Conservation (phyloP, 352 stramenopile genomes). For the Saprolegnia parasitica region DNA sequence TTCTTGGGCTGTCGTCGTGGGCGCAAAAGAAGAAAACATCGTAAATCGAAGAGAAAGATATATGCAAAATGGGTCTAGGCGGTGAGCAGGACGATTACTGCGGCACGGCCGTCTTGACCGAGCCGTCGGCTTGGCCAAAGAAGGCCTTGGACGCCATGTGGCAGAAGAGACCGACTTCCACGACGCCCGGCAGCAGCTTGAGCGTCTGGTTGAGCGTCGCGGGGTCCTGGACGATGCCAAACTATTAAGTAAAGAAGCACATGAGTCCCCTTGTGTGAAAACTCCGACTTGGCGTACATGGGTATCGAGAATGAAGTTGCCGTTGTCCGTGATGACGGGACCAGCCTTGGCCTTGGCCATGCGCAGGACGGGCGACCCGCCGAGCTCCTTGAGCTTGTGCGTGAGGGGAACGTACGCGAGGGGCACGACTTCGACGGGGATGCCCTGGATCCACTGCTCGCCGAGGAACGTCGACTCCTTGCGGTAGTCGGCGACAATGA, state of each 20-base stretch:
- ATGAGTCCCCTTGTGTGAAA: background rate
- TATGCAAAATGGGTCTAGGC: no score
- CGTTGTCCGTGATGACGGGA: constrained; percentile 97
- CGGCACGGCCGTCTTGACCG: constrained; percentile 40
- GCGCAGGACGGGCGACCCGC: constrained; percentile 55
- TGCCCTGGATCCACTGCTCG: constrained; percentile 81
- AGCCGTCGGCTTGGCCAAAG: constrained; percentile 82
- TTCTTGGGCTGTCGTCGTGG: no score
- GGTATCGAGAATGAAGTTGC: constrained; percentile 88
- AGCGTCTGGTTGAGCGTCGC: constrained; percentile 58
- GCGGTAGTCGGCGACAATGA: constrained; percentile 95
- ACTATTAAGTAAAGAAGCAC: constrained; percentile 36
- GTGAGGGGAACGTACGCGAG: constrained; percentile 96
- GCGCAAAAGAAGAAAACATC: background rate
- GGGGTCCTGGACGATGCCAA: constrained; percentile 68
- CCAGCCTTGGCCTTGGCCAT: constrained; percentile 91
- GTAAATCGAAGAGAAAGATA: background rate
- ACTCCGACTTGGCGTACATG: constrained; percentile 35
- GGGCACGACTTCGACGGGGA: constrained; percentile 96
- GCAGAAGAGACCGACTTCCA: constrained; percentile 86
- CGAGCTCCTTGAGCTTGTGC: constrained; percentile 51
- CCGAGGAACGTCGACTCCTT: constrained; percentile 88
- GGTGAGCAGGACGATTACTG: constrained; percentile 1
- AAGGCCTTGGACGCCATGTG: constrained; percentile 85
- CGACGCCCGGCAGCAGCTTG: constrained; percentile 80